phyloP scores from a whole-genome alignment of 148 eudicot genomes.

The Persicaria tinctoria region DNA sequence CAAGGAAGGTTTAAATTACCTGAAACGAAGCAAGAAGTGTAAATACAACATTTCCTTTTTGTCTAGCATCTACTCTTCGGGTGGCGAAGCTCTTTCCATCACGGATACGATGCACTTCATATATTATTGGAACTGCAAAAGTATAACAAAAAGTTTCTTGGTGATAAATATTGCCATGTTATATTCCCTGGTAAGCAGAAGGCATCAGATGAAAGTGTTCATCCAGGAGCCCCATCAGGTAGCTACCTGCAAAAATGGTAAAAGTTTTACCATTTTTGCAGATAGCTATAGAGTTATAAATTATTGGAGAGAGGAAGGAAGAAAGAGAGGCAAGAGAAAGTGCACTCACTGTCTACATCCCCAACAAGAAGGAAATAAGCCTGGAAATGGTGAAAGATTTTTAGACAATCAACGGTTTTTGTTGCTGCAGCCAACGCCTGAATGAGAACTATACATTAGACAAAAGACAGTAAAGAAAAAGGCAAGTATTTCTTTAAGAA shows the following conservation, averaged over 20 bases:
- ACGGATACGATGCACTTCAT: slow-evolving; percentile 81
- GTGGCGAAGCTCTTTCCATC: slow-evolving; percentile 93
- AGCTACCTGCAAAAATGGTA: not conserved
- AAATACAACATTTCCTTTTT: slow-evolving; percentile 81
- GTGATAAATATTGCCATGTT: not conserved
- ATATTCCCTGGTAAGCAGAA: not conserved
- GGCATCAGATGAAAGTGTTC: not conserved
- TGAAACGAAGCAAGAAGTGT: slow-evolving; percentile 88
- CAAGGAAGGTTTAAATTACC: slow-evolving; percentile 32
- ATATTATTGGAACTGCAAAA: slow-evolving; percentile 81
- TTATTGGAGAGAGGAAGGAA: not conserved
- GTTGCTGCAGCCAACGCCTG: slow-evolving; percentile 99
- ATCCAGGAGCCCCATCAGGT: not conserved
- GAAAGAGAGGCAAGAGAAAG: not conserved
- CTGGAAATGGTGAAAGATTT: slow-evolving; percentile 86
- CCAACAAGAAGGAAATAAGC: slow-evolving; percentile 92
- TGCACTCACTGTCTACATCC: slow-evolving; percentile 67
- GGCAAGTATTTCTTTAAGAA: not conserved
- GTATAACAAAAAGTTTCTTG: not conserved
- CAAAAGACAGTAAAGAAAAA: not conserved
- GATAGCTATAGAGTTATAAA: not conserved
- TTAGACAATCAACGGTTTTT: slow-evolving; percentile 88
- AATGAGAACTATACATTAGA: slow-evolving; percentile 15
- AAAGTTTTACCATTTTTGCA: too few species aligned
- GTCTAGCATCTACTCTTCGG: slow-evolving; percentile 86